These are phyloP conservation scores for Ustilago curta DNA, from an alignment of 1,284 basidiomycete species.

Conservation along the genomic window DNA sequence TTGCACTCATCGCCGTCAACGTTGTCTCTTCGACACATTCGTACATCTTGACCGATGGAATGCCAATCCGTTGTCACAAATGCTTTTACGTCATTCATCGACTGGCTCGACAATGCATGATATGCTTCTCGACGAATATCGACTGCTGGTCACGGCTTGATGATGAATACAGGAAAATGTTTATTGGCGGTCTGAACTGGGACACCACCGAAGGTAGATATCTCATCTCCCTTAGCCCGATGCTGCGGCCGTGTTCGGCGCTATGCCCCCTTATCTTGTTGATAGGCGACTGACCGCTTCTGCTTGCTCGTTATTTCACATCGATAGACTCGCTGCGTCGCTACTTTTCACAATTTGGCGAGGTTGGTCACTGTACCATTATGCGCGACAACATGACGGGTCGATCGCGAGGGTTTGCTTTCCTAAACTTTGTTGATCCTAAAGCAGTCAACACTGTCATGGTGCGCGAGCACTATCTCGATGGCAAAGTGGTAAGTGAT, in stretches of 20 bases:
- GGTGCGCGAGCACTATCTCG: slow-evolving; percentile 84
- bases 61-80: slow-evolving; percentile 18
- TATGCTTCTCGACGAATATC: not conserved
- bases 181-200: slow-evolving; percentile 95
- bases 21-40: slow-evolving; percentile 3
- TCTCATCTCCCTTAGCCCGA: not conserved
- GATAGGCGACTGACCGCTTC: slow-evolving; percentile 7
- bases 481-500: slow-evolving; percentile 86
- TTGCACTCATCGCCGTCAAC: slow-evolving; percentile 16
- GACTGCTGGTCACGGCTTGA: slow-evolving; percentile 3
- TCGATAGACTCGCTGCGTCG: slow-evolving; percentile 79
- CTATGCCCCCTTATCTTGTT: slow-evolving; percentile 65
- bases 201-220: slow-evolving; percentile 86
- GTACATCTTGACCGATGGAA: slow-evolving; percentile 34
- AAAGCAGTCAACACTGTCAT: slow-evolving; percentile 89
- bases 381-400: slow-evolving; percentile 90
- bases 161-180: slow-evolving; percentile 86
- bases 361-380: slow-evolving; percentile 90
- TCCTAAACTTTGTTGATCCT: slow-evolving; percentile 88
- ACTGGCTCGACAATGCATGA: slow-evolving; percentile 27
- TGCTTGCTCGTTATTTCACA: not conserved
- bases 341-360: slow-evolving; percentile 90
- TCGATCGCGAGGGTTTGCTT: slow-evolving; percentile 91
- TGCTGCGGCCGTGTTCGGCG: not conserved
- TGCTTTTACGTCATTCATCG: slow-evolving; percentile 13